Base-by-base conservation (phyloP, 257 asterid genomes). In the Haberlea rhodopensis region DNA sequence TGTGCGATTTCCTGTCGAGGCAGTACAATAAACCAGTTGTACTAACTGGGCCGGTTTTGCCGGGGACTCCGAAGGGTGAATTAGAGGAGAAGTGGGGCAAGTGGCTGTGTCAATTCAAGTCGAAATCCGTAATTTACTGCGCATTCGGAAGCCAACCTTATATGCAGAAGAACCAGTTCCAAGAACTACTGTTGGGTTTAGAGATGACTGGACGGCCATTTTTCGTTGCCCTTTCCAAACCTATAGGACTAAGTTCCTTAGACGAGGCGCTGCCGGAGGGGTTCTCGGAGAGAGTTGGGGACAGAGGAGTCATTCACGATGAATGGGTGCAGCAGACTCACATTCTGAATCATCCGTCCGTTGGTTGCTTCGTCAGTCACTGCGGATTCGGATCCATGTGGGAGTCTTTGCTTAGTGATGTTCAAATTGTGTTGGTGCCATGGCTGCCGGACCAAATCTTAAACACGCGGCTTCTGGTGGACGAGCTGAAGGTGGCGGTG, bases 321-420 rank as follows among this genome's bases (percentile, higher is more conserved):
- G 94, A 87, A 6, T 85, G 95, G 92, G 88, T 88, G 53, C 88
- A 75, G 43, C 95, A 86, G 75, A 58, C 85, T 18, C 84, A 81
- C 54, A 76, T 88, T 19, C 76, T 90, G 63, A 76, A 26, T 49
- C 97, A 90, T 77, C 77, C 80, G 13, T 80, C 96, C 3, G 84
- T 90, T 0, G 96, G 97, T 2, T 88, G 97, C 70, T 91, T 86
- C 75, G 97, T 91, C 64, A 83, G 86, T 77, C 96, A 90, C 46
- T 83, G 97, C 64, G 97, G 95, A 55, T 84, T 83, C 67, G 91
- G 95, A 20, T 88, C 97, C 9, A 90, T 88, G 94, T 90, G 96
- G 96, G 95, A 88, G 74, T 86, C 94, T 43, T 60, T 91, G 76
- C 70, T 79, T 76, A 79, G 88, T 59, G 85, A 84, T 8, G 49